phyloP scores from a whole-genome alignment of 371 early-diverging fungal species.

The Choanephora cucurbitarum region DNA sequence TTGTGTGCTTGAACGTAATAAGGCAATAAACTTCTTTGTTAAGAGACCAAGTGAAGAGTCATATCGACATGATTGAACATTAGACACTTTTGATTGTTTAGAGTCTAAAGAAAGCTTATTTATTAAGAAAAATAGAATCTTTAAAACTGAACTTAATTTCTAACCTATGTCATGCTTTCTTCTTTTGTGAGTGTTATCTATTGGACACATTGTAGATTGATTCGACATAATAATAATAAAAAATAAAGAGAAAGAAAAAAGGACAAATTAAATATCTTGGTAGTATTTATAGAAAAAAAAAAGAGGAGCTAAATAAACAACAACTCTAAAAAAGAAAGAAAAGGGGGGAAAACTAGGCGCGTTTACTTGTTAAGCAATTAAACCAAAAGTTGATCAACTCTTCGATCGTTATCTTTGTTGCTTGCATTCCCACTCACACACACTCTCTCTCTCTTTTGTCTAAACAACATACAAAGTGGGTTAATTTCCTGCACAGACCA shows the following conservation, averaged over 20 bases:
- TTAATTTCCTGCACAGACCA: conserved; percentile 12
- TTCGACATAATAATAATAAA: conserved; percentile 8
- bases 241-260: not conserved
- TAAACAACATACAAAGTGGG: not conserved
- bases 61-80: conserved; percentile 26
- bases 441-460: too few species aligned
- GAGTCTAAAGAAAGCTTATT: not conserved
- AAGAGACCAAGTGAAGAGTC: conserved; percentile 71
- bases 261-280: not conserved
- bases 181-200: conserved; percentile 1
- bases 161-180: not conserved
- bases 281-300: conserved; percentile 1
- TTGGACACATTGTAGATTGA: conserved; percentile 1
- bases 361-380: too few species aligned
- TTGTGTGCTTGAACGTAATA: conserved; percentile 65
- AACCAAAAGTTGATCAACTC: too few species aligned
- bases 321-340: conserved; percentile 1
- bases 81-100: conserved; percentile 1
- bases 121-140: too few species aligned
- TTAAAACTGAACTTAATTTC: not conserved
- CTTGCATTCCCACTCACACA: too few species aligned
- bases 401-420: too few species aligned
- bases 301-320: not conserved
- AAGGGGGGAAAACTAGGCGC: not conserved
- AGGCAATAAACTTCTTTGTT: conserved; percentile 74